Conservation (phyloP, 179 eudicot genomes). For the Heliamphora pulchella region DNA sequence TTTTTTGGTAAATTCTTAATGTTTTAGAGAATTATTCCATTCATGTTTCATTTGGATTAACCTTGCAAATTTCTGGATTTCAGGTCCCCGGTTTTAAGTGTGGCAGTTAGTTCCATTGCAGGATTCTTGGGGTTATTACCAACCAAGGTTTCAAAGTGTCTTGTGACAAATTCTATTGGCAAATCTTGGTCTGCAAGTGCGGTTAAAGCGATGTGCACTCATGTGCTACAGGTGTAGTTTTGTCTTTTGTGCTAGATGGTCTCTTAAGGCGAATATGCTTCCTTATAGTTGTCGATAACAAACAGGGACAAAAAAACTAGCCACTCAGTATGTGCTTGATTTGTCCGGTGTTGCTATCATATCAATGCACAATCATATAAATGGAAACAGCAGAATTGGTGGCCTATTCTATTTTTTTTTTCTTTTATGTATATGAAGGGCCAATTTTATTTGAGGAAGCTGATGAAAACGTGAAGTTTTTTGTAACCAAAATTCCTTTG, state of each 20-base stretch:
- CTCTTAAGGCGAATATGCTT: background rate
- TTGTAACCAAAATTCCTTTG: background rate
- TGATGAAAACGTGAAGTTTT: background rate
- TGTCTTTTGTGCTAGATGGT: background rate
- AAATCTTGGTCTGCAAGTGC: conserved; percentile 70
- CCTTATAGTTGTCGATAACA: background rate
- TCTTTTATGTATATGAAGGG: too few relatives aligned
- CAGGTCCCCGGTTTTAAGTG: conserved; percentile 50
- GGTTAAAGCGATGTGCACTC: conserved; percentile 55
- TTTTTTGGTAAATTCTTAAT: background rate
- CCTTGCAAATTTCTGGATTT: conserved; percentile 11
- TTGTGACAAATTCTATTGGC: conserved; percentile 56
- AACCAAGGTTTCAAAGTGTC: conserved; percentile 34
- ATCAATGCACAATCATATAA: background rate
- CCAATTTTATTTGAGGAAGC: conserved; percentile 1
- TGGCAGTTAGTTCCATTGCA: conserved; percentile 41
- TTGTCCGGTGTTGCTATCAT: background rate
- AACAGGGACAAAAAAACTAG: background rate
- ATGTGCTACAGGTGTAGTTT: conserved; percentile 51
- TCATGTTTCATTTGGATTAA: background rate
- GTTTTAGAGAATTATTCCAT: background rate
- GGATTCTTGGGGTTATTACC: conserved; percentile 64
- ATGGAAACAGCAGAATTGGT: background rate
- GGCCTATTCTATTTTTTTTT: background rate
- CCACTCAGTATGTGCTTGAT: conserved; percentile 2